phyloP scores from a whole-genome alignment of 371 early-diverging fungal species.

The Coemansia sp. region DNA sequence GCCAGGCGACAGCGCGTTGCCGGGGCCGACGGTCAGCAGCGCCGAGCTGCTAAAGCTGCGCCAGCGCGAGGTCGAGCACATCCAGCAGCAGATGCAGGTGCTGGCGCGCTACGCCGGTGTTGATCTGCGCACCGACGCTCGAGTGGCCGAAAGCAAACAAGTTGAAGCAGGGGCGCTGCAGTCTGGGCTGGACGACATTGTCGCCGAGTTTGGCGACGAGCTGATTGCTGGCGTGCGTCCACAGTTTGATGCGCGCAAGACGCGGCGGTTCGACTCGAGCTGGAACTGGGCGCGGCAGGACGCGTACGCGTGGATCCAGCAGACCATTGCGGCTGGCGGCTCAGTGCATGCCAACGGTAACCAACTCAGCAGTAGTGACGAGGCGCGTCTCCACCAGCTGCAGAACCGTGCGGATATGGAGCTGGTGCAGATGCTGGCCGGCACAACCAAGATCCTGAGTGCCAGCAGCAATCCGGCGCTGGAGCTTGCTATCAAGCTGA shows the following conservation, averaged over 20 bases:
- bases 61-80: conserved; percentile 72
- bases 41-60: conserved; percentile 82
- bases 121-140: conserved; percentile 77
- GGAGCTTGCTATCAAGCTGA: conserved; percentile 2
- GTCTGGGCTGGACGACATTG: conserved; percentile 76
- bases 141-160: conserved; percentile 50
- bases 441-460: conserved; percentile 40
- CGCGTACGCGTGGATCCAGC: conserved; percentile 54
- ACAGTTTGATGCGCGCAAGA: conserved; percentile 78
- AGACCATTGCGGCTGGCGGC: neutral
- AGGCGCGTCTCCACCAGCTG: conserved; percentile 5
- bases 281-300: conserved; percentile 98
- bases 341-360: neutral
- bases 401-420: conserved; percentile 46
- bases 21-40: conserved; percentile 72
- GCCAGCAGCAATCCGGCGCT: neutral
- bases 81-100: conserved; percentile 81
- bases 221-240: conserved; percentile 87
- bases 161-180: conserved; percentile 59
- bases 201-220: conserved; percentile 83
- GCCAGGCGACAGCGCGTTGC: conserved; percentile 65
- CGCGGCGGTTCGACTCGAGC: conserved; percentile 87
- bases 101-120: conserved; percentile 81
- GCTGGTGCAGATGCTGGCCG: conserved; percentile 55
- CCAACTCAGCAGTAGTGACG: neutral